Evolutionary conservation across 2,329 filamentous ascomycete genomes (phyloP).

Genomic region (Aspergillus thermomutatus): DNA sequence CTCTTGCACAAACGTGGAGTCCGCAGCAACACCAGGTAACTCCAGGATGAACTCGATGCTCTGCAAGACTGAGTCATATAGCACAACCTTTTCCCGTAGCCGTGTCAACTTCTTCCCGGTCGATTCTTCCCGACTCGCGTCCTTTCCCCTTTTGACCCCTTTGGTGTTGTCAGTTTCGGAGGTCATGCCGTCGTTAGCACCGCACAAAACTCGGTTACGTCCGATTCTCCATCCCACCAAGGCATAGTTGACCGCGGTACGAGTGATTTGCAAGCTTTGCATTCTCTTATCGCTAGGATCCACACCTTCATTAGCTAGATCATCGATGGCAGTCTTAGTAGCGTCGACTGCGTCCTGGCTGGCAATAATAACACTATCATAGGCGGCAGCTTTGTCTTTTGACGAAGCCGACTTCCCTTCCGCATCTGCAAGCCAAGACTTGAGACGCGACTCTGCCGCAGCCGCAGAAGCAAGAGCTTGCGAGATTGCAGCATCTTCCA

Average conservation of each 20-base stretch:
- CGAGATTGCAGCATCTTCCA: conserved; percentile 91
- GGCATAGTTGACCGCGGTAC: conserved; percentile 89
- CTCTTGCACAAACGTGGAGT: conserved; percentile 70
- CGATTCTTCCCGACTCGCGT: conserved; percentile 59
- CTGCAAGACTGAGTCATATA: conserved; percentile 89
- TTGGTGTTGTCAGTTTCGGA: conserved; percentile 45
- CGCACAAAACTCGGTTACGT: conserved; percentile 83
- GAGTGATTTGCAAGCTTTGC: conserved; percentile 88
- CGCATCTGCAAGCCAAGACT: conserved; percentile 44
- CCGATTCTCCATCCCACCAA: conserved; percentile 94
- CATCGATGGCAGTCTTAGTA: conserved; percentile 88
- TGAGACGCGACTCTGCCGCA: conserved; percentile 51
- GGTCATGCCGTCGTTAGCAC: conserved; percentile 72
- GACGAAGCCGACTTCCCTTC: conserved; percentile 39
- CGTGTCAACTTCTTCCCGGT: conserved; percentile 72
- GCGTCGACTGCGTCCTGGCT: conserved; percentile 94
- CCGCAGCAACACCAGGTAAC: conserved; percentile 83
- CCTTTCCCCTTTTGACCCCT: conserved; percentile 53
- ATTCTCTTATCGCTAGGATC: conserved; percentile 80
- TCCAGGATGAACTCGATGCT: conserved; percentile 88
- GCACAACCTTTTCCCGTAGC: conserved; percentile 78
- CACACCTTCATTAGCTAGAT: conserved; percentile 77
- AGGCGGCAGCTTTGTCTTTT: conserved; percentile 73
- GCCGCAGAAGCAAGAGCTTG: conserved; percentile 72
- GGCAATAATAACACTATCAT: conserved; percentile 84